Evolutionary conservation across 495 filamentous ascomycete genomes (phyloP), one percentile per base, ranked within the genome.

Genomic region (Baudoinia panamericana): DNA sequence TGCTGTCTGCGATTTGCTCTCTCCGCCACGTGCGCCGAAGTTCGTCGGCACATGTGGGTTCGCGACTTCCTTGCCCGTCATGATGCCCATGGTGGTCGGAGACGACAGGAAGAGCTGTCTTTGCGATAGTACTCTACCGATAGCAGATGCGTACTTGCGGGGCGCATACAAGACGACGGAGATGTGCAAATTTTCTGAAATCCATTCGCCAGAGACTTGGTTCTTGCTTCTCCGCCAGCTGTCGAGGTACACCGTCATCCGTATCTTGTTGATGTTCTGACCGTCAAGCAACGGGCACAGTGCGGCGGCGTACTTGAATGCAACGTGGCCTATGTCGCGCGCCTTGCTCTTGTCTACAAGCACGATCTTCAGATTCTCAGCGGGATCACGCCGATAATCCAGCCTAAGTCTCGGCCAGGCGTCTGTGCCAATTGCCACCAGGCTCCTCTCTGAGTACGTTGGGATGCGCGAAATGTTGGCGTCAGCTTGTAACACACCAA

Each of bases 81-180:
- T 9, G 7, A 48, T 12, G 29, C 46, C 43, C 12, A 48, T 41
- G 11, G 32, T n/a, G 4, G 36, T 32, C 3, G 54, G 56, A 20
- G 39, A 41, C 10, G 68, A 63, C 3, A 94, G 67, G 62, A 68
- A 77, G 4, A 92, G 50, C 42, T 77, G 71, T 45, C 68, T 68
- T 36, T 74, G 71, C 10, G 66, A 66, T 0, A 95, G 65, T 39
- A 70, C 71, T 31, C 61, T 72, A 2, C 82, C 90, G 28, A 94
- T 67, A 4, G 62, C 49, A 3, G 56, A 54, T 15, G 72, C 77
- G 39, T 68, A 68, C 46, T 75, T 78, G 11, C 75, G 65, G n/a
- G 79, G 76, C 0, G 84, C 85, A 52, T 92, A 94, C 1, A 96
- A 50, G 52, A 81, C 80, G 37, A 94, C 61, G 5, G 76, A 75